Evolutionary conservation across 2,329 filamentous ascomycete species (phyloP), one percentile per base, ranked within the genome.

Genomic region (Aureobasidium mangrovei): DNA sequence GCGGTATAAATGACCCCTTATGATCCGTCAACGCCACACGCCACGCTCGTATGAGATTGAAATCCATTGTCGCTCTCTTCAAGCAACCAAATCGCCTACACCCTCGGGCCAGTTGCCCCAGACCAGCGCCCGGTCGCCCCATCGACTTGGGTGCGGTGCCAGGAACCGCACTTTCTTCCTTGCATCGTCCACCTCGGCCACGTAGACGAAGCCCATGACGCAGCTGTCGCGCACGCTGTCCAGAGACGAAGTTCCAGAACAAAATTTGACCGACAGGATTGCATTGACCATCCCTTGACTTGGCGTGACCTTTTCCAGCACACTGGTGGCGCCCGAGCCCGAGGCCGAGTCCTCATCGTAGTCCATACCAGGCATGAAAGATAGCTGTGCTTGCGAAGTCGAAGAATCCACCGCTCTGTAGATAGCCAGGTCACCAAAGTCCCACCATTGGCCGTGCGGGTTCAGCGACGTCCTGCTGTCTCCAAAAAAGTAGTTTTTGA

Each of bases 401-500:
- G 36, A 12, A 35, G 57, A 35, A 29, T 63, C 59, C 7, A 60
- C 56, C 29, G 64, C 57, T 29, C 61, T 54, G 67, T 76, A 95
- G 41, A 97, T 78, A 2, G 81, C 77, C 38, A 96, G 68, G 7
- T 83, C 81, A 56, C 82, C 77, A 65, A 90, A 93, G 58, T 89
- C 84, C 4, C 95, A 81, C 56, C 86, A 85, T 63, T 95, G 88
- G 5, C 89, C 94, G 62, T 91, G 86, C 0, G 93, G 93, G 43
- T 87, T 93, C 2, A 98, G 75, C 0, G 88, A 86, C 56, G 86
- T 80, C 58, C 82, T 83, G 1, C 79, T 63, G 59, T 87, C 85
- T 7, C 93, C 93, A 66, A 96, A 98, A 73, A 98, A 98, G 70
- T 98, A 98, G 62, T 91, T 85, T 60, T 86, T 85, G 51, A 96